Evolutionary conservation across 805 yeast genomes (phyloP), one percentile per base, ranked within the genome.

Genomic region (Candida maris): DNA sequence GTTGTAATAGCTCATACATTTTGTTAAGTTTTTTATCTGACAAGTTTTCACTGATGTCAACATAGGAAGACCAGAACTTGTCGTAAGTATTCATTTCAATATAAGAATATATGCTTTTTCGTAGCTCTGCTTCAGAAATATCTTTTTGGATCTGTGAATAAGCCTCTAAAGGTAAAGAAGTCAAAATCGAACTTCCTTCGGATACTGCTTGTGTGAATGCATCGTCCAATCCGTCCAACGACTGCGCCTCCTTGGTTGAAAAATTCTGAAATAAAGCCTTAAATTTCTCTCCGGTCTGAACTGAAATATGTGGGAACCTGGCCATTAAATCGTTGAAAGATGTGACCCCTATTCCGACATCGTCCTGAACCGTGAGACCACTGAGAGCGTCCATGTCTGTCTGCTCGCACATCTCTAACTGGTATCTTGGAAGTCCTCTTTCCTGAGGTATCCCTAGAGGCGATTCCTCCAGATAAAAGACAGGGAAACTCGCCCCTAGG

Each of bases 61-160:
- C 10, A 12, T 76, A 49, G 23, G 65, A 62, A 2, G 64, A 45
- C 93, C 95, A 85, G 5, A 87, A 53, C 42, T 72, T 75, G 44
- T 77, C 83, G 49, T 78, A 82, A 21, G 86, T 56, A 38, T 79
- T 78, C 41, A 70, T 49, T 49, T 89, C 96, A 12, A 85, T 79
- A 48, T 85, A 85, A 37, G 77, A 77, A 48, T 79, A 81, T 2
- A 87, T 66, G 30, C 77, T 64, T 39, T 66, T 67, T 45, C 67
- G 74, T 44, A 77, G 59, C 39, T 80, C 76, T 6, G 40, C 10
- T 5, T 39, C 28, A 13, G 51, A 48, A 25, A 44, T 48, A 16
- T 50, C 30, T 5, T 47, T 41, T 19, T 61, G 49, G 4, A 61
- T 38, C 8, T 52, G 44, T 2, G 53, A 39, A 9, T 59, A 48